phyloP scores from a whole-genome alignment of 805 yeast species.

The Saturnispora saitoi region DNA sequence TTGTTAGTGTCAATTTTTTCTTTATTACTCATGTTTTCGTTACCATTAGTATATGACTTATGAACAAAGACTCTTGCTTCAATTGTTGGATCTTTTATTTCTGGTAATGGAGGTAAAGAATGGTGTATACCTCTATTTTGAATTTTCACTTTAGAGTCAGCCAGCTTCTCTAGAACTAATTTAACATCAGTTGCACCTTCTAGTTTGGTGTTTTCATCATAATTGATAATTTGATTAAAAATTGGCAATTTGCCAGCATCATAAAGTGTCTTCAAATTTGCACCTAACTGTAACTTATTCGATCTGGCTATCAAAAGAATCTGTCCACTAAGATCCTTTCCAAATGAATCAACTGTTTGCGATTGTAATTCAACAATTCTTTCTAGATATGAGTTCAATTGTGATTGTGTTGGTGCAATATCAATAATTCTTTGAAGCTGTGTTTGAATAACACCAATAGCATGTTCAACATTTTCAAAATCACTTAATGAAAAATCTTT shows the following conservation, averaged over 20 bases:
- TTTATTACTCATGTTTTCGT: conserved; percentile 43
- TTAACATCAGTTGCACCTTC: conserved; percentile 15
- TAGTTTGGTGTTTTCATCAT: conserved; percentile 25
- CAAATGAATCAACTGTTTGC: conserved; percentile 3
- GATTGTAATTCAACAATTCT: conserved; percentile 1
- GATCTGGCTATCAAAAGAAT: conserved; percentile 43
- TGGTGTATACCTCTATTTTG: conserved; percentile 10
- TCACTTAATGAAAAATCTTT: conserved; percentile 10
- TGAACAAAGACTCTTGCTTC: conserved; percentile 73
- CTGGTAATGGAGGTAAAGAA: conserved; percentile 54
- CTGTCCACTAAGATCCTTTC: conserved; percentile 29
- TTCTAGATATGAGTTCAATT: conserved; percentile 30
- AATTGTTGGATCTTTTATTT: conserved; percentile 49
- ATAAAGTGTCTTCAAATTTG: conserved; percentile 48
- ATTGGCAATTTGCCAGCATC: conserved; percentile 39
- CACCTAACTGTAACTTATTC: conserved; percentile 50
- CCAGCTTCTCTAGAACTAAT: conserved; percentile 9
- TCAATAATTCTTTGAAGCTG: conserved; percentile 41
- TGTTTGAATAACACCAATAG: conserved; percentile 44
- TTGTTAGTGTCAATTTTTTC: conserved; percentile 62
- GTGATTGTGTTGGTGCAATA: conserved; percentile 46
- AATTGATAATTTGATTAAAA: conserved; percentile 45
- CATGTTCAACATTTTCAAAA: conserved; percentile 36
- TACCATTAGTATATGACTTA: conserved; percentile 58
- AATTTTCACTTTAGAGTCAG: conserved; percentile 12